phyloP scores from a whole-genome alignment of 345 rosid species.

The Camelina neglecta region DNA sequence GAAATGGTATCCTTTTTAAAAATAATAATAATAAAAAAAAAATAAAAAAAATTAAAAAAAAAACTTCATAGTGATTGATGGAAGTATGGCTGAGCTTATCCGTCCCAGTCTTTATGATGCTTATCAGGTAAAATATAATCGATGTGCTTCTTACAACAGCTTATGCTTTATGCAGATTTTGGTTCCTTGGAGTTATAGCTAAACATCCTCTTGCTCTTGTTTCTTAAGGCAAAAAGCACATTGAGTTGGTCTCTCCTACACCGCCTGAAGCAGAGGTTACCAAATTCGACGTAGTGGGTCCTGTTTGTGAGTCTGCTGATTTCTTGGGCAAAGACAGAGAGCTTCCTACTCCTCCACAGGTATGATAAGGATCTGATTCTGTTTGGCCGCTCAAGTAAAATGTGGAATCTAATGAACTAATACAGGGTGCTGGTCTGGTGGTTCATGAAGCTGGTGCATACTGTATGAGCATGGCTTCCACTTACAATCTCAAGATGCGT shows the following conservation, averaged over 20 bases:
- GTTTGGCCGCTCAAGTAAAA: slow-evolving; percentile 7
- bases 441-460: slow-evolving; percentile 99
- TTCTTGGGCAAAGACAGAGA: slow-evolving; percentile 95
- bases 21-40: too few relatives aligned
- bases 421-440: slow-evolving; percentile 89
- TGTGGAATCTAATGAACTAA: slow-evolving; percentile 34
- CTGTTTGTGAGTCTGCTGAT: slow-evolving; percentile 99
- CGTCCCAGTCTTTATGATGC: slow-evolving; percentile 99
- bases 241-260: slow-evolving; percentile 89
- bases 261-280: slow-evolving; percentile 64
- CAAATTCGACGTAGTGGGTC: slow-evolving; percentile 94
- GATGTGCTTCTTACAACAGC: not conserved
- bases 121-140: slow-evolving; percentile 70
- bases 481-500: slow-evolving; percentile 99
- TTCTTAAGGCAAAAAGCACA: slow-evolving; percentile 64
- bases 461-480: slow-evolving; percentile 99
- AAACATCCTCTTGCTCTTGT: slow-evolving; percentile 29
- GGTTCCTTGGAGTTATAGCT: slow-evolving; percentile 3
- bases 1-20: too few relatives aligned
- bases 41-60: too few relatives aligned
- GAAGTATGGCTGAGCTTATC: slow-evolving; percentile 98
- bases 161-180: slow-evolving; percentile 14
- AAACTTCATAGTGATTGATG: slow-evolving; percentile 89
- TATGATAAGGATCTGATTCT: slow-evolving; percentile 27
- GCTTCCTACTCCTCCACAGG: slow-evolving; percentile 90